Percentiles rank a stretch among this genome's conserved stretches.
Conservation (phyloP, 2,329 filamentous ascomycete genomes). For the Ilyonectria mors-panacis region DNA sequence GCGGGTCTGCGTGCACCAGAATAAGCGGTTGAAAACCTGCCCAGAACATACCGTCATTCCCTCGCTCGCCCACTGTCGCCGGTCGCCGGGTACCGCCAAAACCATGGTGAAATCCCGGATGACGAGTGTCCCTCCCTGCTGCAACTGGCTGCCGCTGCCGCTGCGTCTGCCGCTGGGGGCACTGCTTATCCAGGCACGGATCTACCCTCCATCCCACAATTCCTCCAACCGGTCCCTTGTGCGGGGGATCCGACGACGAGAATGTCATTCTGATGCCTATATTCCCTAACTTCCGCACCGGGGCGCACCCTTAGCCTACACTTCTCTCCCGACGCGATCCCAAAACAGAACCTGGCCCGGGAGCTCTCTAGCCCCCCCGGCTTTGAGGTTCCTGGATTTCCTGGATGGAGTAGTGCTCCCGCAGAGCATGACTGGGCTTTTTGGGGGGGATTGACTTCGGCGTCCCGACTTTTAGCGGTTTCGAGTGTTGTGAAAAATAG, state of each 20-base stretch:
- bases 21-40: neutral
- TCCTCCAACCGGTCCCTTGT: slow-evolving; percentile 32
- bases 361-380: slow-evolving; percentile 20
- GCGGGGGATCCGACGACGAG: slow-evolving; percentile 43
- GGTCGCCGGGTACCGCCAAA: slow-evolving; percentile 21
- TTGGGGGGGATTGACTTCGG: slow-evolving; percentile 35
- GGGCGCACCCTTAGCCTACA: slow-evolving; percentile 36
- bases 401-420: slow-evolving; percentile 22
- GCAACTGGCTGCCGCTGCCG: neutral
- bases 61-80: slow-evolving; percentile 8
- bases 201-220: slow-evolving; percentile 25
- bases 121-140: slow-evolving; percentile 6
- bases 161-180: slow-evolving; percentile 16
- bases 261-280: slow-evolving; percentile 36
- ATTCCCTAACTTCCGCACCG: slow-evolving; percentile 25
- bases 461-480: slow-evolving; percentile 45
- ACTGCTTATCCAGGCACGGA: slow-evolving; percentile 24
- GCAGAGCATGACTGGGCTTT: slow-evolving; percentile 40
- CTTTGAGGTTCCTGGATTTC: slow-evolving; percentile 38
- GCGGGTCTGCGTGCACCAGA: slow-evolving; percentile 15
- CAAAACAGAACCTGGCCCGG: slow-evolving; percentile 40
- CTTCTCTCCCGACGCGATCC: slow-evolving; percentile 41
- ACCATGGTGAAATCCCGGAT: slow-evolving; percentile 6
- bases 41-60: slow-evolving; percentile 13
- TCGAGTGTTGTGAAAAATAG: slow-evolving; percentile 51